Evolutionary conservation across 108 stramenopile genomes (phyloP), one percentile per base, ranked within the genome.

Genomic region (Schizochytrium sp.): DNA sequence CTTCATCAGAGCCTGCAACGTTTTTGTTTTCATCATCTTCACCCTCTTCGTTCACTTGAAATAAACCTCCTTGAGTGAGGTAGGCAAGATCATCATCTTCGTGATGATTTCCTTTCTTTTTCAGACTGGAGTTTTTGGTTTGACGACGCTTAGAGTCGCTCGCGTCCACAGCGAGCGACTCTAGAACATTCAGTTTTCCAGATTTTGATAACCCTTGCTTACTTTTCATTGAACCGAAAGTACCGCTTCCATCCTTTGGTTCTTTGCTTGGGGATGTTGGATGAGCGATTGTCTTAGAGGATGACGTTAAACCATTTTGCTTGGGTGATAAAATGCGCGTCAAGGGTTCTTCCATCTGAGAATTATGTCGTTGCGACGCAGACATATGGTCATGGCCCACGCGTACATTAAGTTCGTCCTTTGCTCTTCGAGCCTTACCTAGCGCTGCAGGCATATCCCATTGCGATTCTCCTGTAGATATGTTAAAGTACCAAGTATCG

Each of bases 401-500:
- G 7, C 76, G 91, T 56, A 91, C 61, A 15, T 55, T 88, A 7
- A n/a, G 88, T 56, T 91, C 72, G 17, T 93, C 91, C 1, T 50
- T 46, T 3, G 87, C 55, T 1, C 72, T 42, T 4, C 89, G 59
- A 42, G 57, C 55, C 19, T 91, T 91, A 13, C 57, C n/a, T 15
- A 94, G 72, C 28, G 69, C 72, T 8, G 13, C 90, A 2, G 94
- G 94, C 38, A 87, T 59, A 17, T 93, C 92, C 94, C 94, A 94
- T 50, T 91, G 93, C 7, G 87, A 88, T 46, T 88, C 61, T 19
- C 91, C 92, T 12, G 90, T 91, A 4, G 90, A 47, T 2, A 73
- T 88, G 61, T 94, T 94, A 90, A 92, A 94, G 90, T 94, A 94
- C 94, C 94, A 94, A 40, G 90, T 61, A 49, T 94, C 94, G 41